Conservation (phyloP, 2,329 filamentous ascomycete genomes). For the Calcarisporium arbuscula region DNA sequence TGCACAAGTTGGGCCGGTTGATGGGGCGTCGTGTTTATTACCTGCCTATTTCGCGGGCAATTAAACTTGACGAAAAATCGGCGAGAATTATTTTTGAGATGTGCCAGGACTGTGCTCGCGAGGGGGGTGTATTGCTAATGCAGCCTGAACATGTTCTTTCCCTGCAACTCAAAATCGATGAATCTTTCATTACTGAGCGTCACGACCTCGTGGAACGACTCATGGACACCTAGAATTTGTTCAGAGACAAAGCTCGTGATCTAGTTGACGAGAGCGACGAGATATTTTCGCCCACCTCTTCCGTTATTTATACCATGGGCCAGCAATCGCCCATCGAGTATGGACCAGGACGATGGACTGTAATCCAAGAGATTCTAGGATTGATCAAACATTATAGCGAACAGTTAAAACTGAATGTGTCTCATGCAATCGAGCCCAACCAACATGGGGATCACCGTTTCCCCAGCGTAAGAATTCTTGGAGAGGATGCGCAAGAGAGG, state of each 20-base stretch:
- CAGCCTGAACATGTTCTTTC: constrained; percentile 59
- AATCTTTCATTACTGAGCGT: constrained; percentile 31
- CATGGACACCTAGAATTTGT: constrained; percentile 33
- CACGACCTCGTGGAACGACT: constrained; percentile 23
- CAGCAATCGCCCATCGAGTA: constrained; percentile 40
- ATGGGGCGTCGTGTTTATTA: constrained; percentile 48
- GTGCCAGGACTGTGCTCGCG: constrained; percentile 36
- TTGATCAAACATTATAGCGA: constrained; percentile 28
- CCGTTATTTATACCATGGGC: constrained; percentile 57
- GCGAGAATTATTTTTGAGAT: constrained; percentile 29
- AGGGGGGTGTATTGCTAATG: constrained; percentile 47
- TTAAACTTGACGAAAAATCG: constrained; percentile 25
- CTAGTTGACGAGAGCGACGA: constrained; percentile 60
- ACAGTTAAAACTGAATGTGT: constrained; percentile 21
- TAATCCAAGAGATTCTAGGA: constrained; percentile 45
- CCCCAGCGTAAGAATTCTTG: constrained; percentile 41
- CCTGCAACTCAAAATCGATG: constrained; percentile 52
- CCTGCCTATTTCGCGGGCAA: constrained; percentile 51
- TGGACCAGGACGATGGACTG: constrained; percentile 46
- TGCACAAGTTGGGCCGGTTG: constrained; percentile 48
- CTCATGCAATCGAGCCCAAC: constrained; percentile 34
- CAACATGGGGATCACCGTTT: constrained; percentile 28
- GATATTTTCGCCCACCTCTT: constrained; percentile 50
- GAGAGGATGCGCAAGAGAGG: constrained; percentile 16
- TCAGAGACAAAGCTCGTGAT: constrained; percentile 39